Evolutionary conservation across 2,329 filamentous ascomycete genomes (phyloP).

Genomic region (Corynespora cassiicola): DNA sequence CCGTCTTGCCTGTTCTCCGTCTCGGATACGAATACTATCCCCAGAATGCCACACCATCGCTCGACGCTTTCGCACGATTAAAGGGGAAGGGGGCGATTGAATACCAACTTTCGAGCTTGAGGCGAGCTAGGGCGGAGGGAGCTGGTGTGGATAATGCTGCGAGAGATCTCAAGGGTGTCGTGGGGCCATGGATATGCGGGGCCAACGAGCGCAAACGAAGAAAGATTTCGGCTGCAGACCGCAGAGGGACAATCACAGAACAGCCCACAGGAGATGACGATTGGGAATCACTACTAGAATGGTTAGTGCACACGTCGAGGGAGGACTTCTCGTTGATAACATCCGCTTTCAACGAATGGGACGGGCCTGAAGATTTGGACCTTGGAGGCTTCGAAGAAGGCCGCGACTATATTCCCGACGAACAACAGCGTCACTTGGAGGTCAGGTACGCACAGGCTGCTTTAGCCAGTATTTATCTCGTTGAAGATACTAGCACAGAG

Average conservation of each 20-base stretch:
- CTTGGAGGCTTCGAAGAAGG: slow-evolving; percentile 64
- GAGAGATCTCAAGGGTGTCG: slow-evolving; percentile 70
- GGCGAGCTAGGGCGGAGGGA: slow-evolving; percentile 12
- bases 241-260: slow-evolving; percentile 45
- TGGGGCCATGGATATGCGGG: slow-evolving; percentile 77
- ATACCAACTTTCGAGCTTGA: slow-evolving; percentile 58
- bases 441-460: slow-evolving; percentile 71
- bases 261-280: slow-evolving; percentile 49
- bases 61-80: slow-evolving; percentile 69
- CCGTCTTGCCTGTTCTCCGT: slow-evolving; percentile 71
- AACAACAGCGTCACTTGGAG: slow-evolving; percentile 66
- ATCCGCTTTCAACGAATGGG: slow-evolving; percentile 72
- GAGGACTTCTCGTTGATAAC: slow-evolving; percentile 69
- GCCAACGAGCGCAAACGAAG: slow-evolving; percentile 64
- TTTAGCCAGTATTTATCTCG: slow-evolving; percentile 71
- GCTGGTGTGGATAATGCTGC: slow-evolving; percentile 52
- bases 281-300: slow-evolving; percentile 74
- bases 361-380: slow-evolving; percentile 74
- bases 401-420: slow-evolving; percentile 64
- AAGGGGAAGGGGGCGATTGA: slow-evolving; percentile 66
- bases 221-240: slow-evolving; percentile 47
- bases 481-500: slow-evolving; percentile 65
- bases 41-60: slow-evolving; percentile 57
- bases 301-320: slow-evolving; percentile 68
- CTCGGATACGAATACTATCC: slow-evolving; percentile 75